phyloP scores from a whole-genome alignment of 2,329 filamentous ascomycete genomes.

The Aspergillus costaricaensis region DNA sequence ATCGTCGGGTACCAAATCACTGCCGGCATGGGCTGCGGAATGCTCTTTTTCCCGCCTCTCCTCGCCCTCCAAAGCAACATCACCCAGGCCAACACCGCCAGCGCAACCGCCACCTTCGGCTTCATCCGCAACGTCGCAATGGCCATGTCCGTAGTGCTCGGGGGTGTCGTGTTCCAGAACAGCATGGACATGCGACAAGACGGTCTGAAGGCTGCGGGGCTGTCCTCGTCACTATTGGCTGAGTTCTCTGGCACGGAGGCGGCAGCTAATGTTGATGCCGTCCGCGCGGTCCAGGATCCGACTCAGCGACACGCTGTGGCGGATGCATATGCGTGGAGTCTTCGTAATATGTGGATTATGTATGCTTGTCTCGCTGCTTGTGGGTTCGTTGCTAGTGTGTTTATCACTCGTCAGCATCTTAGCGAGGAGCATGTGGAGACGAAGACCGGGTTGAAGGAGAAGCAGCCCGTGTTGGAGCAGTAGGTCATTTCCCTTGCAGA shows the following conservation, averaged over 20 bases:
- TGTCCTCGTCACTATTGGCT: constrained; percentile 25
- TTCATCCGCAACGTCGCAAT: constrained; percentile 69
- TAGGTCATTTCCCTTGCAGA: background rate
- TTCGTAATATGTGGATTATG: constrained; percentile 49
- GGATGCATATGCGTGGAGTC: constrained; percentile 52
- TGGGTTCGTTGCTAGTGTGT: constrained; percentile 35
- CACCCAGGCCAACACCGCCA: constrained; percentile 50
- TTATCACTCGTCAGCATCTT: constrained; percentile 26
- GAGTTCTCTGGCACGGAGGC: constrained; percentile 46
- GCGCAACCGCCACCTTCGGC: constrained; percentile 54
- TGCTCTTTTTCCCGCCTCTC: constrained; percentile 59
- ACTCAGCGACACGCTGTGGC: constrained; percentile 44
- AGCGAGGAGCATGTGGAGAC: constrained; percentile 26
- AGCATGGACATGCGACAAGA: constrained; percentile 26
- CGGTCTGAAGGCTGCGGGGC: constrained; percentile 55
- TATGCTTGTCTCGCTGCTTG: constrained; percentile 35
- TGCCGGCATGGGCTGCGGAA: constrained; percentile 53
- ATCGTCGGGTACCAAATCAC: constrained; percentile 55
- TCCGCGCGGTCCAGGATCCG: constrained; percentile 42
- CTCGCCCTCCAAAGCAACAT: constrained; percentile 59
- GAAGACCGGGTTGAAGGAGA: constrained; percentile 23
- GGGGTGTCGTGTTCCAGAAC: constrained; percentile 79
- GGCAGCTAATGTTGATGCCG: constrained; percentile 50
- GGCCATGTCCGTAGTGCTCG: constrained; percentile 68
- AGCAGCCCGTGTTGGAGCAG: background rate